Base-by-base conservation (phyloP, 176 grass and related monocot species). In the Rhynchospora pubera region DNA sequence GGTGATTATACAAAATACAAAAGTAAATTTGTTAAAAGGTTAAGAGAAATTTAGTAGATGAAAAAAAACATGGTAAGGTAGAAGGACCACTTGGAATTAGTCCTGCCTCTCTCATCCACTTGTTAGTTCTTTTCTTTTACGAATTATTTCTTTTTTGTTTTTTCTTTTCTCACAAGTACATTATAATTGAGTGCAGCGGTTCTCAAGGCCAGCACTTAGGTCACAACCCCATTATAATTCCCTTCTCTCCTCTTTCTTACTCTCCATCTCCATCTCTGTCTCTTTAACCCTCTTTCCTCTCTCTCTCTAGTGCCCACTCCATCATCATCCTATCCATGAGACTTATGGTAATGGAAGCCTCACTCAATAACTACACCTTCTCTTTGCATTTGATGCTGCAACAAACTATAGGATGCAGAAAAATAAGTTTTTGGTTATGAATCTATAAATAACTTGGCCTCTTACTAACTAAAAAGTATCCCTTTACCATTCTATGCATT, bases 301-400 rank as follows among this genome's bases (percentile, higher is more conserved):
- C 16, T 80, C 77, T 81, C 78, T 82, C 85, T 82, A 55, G 64
- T 82, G 78, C 78, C 78, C 65, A 85, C 72, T 85, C 23, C 84
- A 45, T 68, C 84, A 86, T 86, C 78, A 82, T 57, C 85, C 65
- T 45, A 75, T 72, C 64, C 79, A 85, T 85, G 84, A 79, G 84
- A 79, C 75, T 78, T 53, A 85, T 85, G 84, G 84, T 85, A 85
- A 85, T 67, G 84, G 75, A 85, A 78, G 47, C 74, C 74, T 85
- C 28, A 63, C 71, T 65, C 60, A 77, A 63, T 85, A 85, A 79
- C 83, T 78, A 65, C 30, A 60, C 72, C 83, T 85, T 77, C 71
- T 34, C 61, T 85, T 85, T 68, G 84, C 75, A 85, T 85, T 78
- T 85, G 59, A 85, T 85, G 71, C 84, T 80, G 24, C 50, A 85